Evolutionary conservation across 2,329 filamentous ascomycete genomes (phyloP).

Genomic region (Fusarium subglutinans): DNA sequence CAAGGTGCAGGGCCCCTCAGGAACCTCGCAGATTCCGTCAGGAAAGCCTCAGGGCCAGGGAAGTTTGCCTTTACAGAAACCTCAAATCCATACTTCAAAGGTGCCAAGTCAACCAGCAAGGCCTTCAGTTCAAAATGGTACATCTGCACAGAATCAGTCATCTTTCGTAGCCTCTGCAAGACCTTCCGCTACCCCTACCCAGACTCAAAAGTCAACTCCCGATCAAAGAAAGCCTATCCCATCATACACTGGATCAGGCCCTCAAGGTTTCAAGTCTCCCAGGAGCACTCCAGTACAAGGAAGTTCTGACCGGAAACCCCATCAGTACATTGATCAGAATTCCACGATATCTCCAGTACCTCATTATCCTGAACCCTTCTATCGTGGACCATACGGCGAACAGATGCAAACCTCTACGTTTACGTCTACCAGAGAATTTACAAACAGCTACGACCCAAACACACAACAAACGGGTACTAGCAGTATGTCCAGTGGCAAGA

Average conservation of each 20-base stretch:
- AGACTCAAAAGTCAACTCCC: neutral
- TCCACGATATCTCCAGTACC: neutral
- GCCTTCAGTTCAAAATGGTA: neutral
- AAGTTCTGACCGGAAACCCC: neutral
- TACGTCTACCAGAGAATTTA: neutral
- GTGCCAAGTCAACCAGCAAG: neutral
- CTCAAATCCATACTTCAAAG: neutral
- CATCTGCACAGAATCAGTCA: neutral
- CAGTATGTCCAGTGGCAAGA: neutral
- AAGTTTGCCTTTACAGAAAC: neutral
- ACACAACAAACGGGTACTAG: neutral
- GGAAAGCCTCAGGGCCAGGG: neutral
- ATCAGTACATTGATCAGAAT: neutral
- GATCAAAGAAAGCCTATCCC: neutral
- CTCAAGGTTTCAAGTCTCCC: neutral
- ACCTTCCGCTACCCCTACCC: neutral
- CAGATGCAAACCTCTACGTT: neutral
- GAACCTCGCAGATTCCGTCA: neutral
- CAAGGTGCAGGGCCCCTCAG: neutral
- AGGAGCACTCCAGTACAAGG: neutral
- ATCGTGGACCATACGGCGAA: neutral
- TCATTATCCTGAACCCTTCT: neutral
- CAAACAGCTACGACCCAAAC: neutral
- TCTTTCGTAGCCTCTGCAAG: neutral
- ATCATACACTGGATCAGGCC: rapidly evolving